Base-by-base conservation (phyloP, 345 rosid species). In the Eutrema yunnanense region DNA sequence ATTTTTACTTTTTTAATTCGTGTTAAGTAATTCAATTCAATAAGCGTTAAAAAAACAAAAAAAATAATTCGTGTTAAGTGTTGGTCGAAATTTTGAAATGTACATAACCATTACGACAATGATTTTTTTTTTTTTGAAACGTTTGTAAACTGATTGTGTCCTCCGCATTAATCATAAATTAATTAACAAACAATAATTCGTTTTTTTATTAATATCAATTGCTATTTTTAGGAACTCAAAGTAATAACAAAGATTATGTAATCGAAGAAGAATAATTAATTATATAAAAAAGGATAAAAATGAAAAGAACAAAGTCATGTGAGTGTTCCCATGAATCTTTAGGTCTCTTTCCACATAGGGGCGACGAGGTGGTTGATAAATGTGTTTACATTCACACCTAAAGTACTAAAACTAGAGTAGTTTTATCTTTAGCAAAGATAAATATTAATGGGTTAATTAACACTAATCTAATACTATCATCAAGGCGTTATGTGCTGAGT, bases 331-430 rank as follows among this genome's bases (percentile, higher is more conserved):
- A 86, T 70, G 75, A 70, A 69, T 62, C 60, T 43, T 62, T 62
- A 44, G 50, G 79, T 52, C 52, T 72, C 84, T 69, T 78, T 75
- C 74, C 57, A 75, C 72, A 85, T 48, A 56, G 79, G 80, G 89
- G 87, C 90, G 92, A 96, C 84, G 94, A 26, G 77, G 85, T 47
- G 75, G 75, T 76, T 63, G 82, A 78, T 86, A 81, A 86, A 82
- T 85, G 88, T 66, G 44, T 63, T 67, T 79, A 34, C 12, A 42
- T 75, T 69, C 27, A 69, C 52, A 51, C 26, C 26, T 26, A 74
- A 67, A 51, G 69, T 50, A 54, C 6, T 30, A 30, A 30, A n/a
- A 6, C 41, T 5, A 12, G 37, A 27, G 27, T 11, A 38, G 36
- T 60, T 59, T 26, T 34, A 33, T 44, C 53, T 44, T 56, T 22